phyloP scores from a whole-genome alignment of 768 basidiomycete genomes.

The Lentinula detonsa region DNA sequence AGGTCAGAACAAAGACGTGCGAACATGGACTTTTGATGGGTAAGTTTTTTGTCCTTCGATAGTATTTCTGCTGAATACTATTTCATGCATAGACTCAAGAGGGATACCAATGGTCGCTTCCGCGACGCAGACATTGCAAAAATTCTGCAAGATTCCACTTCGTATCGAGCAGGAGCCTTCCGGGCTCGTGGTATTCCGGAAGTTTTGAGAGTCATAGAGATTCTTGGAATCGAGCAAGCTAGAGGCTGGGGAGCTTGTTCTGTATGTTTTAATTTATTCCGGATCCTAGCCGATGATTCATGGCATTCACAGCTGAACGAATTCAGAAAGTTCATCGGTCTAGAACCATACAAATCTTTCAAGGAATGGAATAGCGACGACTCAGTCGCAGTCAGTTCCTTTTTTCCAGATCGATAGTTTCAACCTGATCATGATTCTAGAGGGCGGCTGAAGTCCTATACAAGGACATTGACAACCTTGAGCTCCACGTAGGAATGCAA shows the following conservation, averaged over 20 bases:
- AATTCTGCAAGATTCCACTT: slow-evolving; percentile 40
- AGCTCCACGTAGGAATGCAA: slow-evolving; percentile 29
- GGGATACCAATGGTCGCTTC: slow-evolving; percentile 32
- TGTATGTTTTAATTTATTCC: slow-evolving; percentile 1
- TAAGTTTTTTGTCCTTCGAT: slow-evolving; percentile 14
- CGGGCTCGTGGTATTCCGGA: slow-evolving; percentile 41
- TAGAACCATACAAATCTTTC: slow-evolving; percentile 41
- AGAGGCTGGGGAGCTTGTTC: slow-evolving; percentile 51
- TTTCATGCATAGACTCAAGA: neutral
- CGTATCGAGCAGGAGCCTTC: slow-evolving; percentile 38
- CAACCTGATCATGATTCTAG: slow-evolving; percentile 10
- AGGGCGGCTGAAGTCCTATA: slow-evolving; percentile 26
- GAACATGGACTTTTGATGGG: slow-evolving; percentile 42
- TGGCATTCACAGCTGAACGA: slow-evolving; percentile 37
- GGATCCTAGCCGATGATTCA: neutral
- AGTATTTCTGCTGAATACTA: slow-evolving; percentile 6
- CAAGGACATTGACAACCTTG: slow-evolving; percentile 29
- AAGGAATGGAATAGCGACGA: slow-evolving; percentile 51
- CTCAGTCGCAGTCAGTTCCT: slow-evolving; percentile 31
- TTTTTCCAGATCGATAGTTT: neutral
- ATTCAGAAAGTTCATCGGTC: slow-evolving; percentile 43
- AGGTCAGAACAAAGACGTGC: slow-evolving; percentile 11
- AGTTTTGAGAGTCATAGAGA: slow-evolving; percentile 45
- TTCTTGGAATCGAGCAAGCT: slow-evolving; percentile 50
- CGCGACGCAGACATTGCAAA: slow-evolving; percentile 44